Conservation (phyloP, 1,139 yeast genomes). For the Debaryomyces nepalensis region DNA sequence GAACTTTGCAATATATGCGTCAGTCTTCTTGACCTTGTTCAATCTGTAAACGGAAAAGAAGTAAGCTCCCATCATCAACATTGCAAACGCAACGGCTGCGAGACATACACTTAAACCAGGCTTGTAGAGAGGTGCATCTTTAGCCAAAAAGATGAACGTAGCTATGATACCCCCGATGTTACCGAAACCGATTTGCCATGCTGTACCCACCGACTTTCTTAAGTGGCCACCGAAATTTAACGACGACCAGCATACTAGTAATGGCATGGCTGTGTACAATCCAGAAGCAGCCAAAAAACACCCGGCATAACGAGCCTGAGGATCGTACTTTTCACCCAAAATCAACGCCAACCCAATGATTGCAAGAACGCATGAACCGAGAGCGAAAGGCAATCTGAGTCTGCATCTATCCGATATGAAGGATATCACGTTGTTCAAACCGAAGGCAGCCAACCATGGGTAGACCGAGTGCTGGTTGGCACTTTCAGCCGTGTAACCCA, state of each 20-base stretch:
- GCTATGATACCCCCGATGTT: slow-evolving; percentile 83
- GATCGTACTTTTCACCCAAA: slow-evolving; percentile 37
- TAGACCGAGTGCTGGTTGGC: slow-evolving; percentile 72
- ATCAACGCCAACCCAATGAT: slow-evolving; percentile 61
- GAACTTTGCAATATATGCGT: slow-evolving; percentile 46
- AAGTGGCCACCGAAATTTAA: slow-evolving; percentile 72
- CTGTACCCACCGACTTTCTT: slow-evolving; percentile 73
- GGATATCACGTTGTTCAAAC: slow-evolving; percentile 52
- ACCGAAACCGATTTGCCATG: slow-evolving; percentile 80
- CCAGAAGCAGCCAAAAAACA: slow-evolving; percentile 72
- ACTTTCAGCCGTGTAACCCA: slow-evolving; percentile 62
- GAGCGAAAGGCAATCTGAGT: slow-evolving; percentile 53
- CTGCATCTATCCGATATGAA: slow-evolving; percentile 52
- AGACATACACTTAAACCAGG: slow-evolving; percentile 61
- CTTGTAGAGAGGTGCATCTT: slow-evolving; percentile 61
- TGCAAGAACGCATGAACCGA: slow-evolving; percentile 47
- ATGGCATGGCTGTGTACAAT: slow-evolving; percentile 74
- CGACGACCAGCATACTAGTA: slow-evolving; percentile 72
- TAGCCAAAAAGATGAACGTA: slow-evolving; percentile 60
- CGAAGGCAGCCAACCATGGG: slow-evolving; percentile 73
- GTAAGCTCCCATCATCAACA: slow-evolving; percentile 50
- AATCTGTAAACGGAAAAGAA: slow-evolving; percentile 41
- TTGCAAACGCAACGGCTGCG: slow-evolving; percentile 56
- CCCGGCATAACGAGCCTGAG: slow-evolving; percentile 65
- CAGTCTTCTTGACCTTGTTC: slow-evolving; percentile 47